Base-by-base conservation (phyloP, 2,329 filamentous ascomycete genomes). In the Fusarium luffae region DNA sequence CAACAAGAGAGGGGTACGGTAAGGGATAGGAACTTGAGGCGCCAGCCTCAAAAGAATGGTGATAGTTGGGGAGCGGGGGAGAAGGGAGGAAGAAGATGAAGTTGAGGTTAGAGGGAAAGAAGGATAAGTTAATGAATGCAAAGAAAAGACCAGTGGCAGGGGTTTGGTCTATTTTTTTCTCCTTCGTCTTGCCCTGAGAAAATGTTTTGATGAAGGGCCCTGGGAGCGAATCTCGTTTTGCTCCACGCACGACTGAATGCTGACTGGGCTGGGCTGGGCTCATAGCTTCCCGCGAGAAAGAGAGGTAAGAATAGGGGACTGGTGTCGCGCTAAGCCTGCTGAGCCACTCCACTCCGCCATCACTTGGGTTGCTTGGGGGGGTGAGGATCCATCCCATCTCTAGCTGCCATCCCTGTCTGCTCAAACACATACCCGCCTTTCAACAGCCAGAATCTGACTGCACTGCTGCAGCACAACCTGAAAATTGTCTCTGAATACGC, bases 41-140 rank as follows among this genome's bases (percentile, higher is more conserved):
- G 66, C 76, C 75, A 78, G 75, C 74, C 76, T 78, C 75, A 59
- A 73, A 71, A 66, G 70, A 76, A 73, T 59, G 68, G 43, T 76
- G 72, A 73, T 74, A 71, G 71, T 76, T 75, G 66, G 71, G 63
- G 59, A 46, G 49, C 34, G 59, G 68, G 63, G 63, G 61, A 64
- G 65, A 60, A 51, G 66, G 58, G 61, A 68, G 63, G 63, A 65
- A 66, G 62, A 68, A 59, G 69, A 71, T 66, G 60, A 60, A 74
- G 66, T 64, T 63, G 44, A 57, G 52, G 54, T 70, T 66, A 68
- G 68, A 52, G 68, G 59, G 70, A 69, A 68, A 74, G 69, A 69
- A 63, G 56, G 64, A 69, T 66, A 52, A 52, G 49, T 52, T 52
- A 68, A 74, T 67, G 66, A 72, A 71, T 63, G 72, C 56, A 66